Percentiles rank a stretch among this genome's conserved stretches.
Evolutionary conservation across 257 asterid species (phyloP).

Genomic region (Avicennia marina): DNA sequence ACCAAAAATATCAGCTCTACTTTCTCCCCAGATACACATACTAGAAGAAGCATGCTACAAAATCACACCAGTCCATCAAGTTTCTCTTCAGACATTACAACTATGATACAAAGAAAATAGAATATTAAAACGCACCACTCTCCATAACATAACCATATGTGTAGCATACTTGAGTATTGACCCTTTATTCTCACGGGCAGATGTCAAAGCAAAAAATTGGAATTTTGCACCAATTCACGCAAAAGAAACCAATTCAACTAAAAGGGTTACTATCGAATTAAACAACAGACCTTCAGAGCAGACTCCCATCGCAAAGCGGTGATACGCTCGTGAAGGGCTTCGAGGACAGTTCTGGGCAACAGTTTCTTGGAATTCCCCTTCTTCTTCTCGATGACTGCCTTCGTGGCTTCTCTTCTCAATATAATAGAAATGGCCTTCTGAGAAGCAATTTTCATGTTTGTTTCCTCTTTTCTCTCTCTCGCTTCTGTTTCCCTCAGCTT

Average conservation of each 20-base stretch:
- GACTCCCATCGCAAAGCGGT: slow-evolving; percentile 96
- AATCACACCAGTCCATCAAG: too few relatives aligned
- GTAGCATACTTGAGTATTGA: too few relatives aligned
- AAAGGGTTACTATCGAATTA: not conserved
- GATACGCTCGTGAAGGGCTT: slow-evolving; percentile 91
- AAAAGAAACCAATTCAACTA: slow-evolving; percentile 1
- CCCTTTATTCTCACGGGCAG: too few relatives aligned
- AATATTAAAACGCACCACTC: too few relatives aligned
- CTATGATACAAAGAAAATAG: too few relatives aligned
- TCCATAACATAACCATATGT: too few relatives aligned
- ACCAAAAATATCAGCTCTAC: too few relatives aligned
- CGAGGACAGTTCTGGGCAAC: slow-evolving; percentile 72
- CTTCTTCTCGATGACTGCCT: slow-evolving; percentile 80
- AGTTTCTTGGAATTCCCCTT: slow-evolving; percentile 63
- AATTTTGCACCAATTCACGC: too few relatives aligned
- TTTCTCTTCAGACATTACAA: too few relatives aligned
- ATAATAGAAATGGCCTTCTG: slow-evolving; percentile 80
- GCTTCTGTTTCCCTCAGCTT: slow-evolving; percentile 47
- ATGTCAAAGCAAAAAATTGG: too few relatives aligned
- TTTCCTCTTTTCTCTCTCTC: slow-evolving; percentile 62
- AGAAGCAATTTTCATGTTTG: slow-evolving; percentile 77
- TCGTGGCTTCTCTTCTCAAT: slow-evolving; percentile 80
- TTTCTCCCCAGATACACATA: too few relatives aligned
- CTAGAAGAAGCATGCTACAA: too few relatives aligned
- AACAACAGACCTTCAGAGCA: slow-evolving; percentile 64